Evolutionary conservation across 192 early-diverging fungal genomes (phyloP), one percentile per base, ranked within the genome.

Genomic region (Backusella parvicylindrica): DNA sequence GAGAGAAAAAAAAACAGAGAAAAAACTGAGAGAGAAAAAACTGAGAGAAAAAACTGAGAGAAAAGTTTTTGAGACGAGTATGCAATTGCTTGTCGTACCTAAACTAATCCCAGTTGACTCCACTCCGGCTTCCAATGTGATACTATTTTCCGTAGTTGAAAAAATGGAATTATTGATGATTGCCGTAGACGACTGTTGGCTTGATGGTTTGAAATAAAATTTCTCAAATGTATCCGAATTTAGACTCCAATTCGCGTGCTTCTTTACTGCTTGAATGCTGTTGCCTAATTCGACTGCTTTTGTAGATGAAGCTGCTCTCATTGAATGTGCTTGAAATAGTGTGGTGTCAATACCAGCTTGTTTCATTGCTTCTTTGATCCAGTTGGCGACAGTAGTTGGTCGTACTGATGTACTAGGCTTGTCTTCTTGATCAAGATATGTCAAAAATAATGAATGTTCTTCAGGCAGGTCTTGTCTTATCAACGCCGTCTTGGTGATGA

Each of bases 1-100:
- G n/a, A n/a, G n/a, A n/a, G n/a, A n/a, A n/a, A n/a, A n/a, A n/a
- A n/a, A n/a, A n/a, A n/a, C n/a, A n/a, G n/a, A n/a, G n/a, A n/a
- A n/a, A n/a, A n/a, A n/a, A n/a, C n/a, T n/a, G n/a, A n/a, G n/a
- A n/a, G n/a, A n/a, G n/a, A n/a, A n/a, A n/a, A n/a, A n/a, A n/a
- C n/a, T n/a, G n/a, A n/a, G n/a, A n/a, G n/a, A n/a, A n/a, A n/a
- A n/a, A n/a, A n/a, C n/a, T n/a, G n/a, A n/a, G n/a, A n/a, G n/a
- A n/a, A n/a, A n/a, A n/a, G n/a, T n/a, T n/a, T n/a, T n/a, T n/a
- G n/a, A n/a, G n/a, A n/a, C n/a, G n/a, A n/a, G n/a, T n/a, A n/a
- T n/a, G n/a, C n/a, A n/a, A 68, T 68, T 68, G 67, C 15, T 13
- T 68, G 67, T 68, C 67, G 67, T 68, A 13, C 67, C 67, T 68